Evolutionary conservation across 2,329 filamentous ascomycete species (phyloP), one percentile per base, ranked within the genome.

Genomic region (Xylariomycetidae sp.): DNA sequence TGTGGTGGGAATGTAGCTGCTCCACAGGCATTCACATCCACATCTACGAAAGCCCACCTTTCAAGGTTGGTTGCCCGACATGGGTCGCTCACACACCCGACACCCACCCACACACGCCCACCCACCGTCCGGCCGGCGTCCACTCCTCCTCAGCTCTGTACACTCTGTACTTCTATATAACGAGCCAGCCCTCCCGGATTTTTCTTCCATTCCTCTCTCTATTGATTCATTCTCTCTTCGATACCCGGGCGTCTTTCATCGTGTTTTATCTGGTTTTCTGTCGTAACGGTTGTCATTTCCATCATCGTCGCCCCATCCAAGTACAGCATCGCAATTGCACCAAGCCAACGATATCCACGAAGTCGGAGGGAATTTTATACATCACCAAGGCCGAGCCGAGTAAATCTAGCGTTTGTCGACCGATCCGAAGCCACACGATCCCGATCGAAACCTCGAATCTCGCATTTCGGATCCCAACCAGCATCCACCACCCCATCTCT

Each of bases 381-480:
- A 20, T 10, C 9, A 9, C 12, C 19, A 37, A 15, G n/a, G n/a
- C n/a, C 16, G 14, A 24, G 6, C 8, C n/a, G 28, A 26, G n/a
- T 6, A 12, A 15, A 30, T 32, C 19, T 40, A 34, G 19, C 28
- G 38, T 36, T 32, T 28, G 26, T 31, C 29, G 9, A 30, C 29
- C 18, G 27, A 25, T 29, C 35, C 31, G 16, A 12, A 19, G 17
- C 22, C 14, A 19, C 15, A 22, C 25, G 19, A 29, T 15, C 15
- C 14, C 32, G 36, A 37, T 44, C 35, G 41, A 34, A 35, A 29
- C 35, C 31, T 37, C 20, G 38, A 29, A 13, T 12, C 27, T 31
- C 23, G 30, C 19, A 35, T n/a, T n/a, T n/a, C n/a, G n/a, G n/a
- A 37, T 20, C 39, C 31, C 42, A 50, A 60, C 52, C 18, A 74